These are phyloP conservation scores for Scleromitrula shiraiana DNA, from an alignment of 2,329 filamentous ascomycete genomes.

Conservation along the genomic window DNA sequence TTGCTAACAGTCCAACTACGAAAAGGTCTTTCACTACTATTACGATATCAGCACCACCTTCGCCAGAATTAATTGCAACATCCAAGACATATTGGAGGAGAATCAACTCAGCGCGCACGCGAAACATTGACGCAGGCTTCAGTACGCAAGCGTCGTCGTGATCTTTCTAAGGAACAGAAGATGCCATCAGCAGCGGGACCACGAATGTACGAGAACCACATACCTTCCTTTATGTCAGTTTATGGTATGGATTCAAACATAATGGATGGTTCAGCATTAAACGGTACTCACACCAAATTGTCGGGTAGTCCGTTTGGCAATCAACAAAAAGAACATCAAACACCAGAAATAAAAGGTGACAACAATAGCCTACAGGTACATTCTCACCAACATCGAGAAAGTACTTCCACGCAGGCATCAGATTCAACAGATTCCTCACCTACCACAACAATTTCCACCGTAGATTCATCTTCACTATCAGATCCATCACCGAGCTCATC, in stretches of 20 bases:
- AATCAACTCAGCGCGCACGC: neutral
- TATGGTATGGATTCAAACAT: constrained; percentile 51
- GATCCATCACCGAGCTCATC: constrained; percentile 89
- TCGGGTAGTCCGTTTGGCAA: constrained; percentile 14
- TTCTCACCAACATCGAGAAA: constrained; percentile 62
- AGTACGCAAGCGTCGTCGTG: constrained; percentile 14
- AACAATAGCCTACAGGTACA: constrained; percentile 21
- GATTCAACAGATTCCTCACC: constrained; percentile 91
- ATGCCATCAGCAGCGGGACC: constrained; percentile 57
- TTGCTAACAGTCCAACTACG: constrained; percentile 25
- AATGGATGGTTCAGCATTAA: constrained; percentile 19
- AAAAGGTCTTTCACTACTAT: constrained; percentile 25
- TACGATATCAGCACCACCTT: constrained; percentile 15
- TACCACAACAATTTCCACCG: constrained; percentile 86
- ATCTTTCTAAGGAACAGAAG: constrained; percentile 25
- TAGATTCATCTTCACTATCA: constrained; percentile 82
- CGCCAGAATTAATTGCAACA: constrained; percentile 14
- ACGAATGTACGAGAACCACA: constrained; percentile 59
- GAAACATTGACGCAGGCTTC: constrained; percentile 13
- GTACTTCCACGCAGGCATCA: constrained; percentile 68
- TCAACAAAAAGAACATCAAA: constrained; percentile 9
- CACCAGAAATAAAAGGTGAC: constrained; percentile 8
- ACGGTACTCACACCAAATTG: constrained; percentile 17
- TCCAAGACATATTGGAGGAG: constrained; percentile 5
- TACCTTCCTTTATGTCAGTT: constrained; percentile 70